These are phyloP conservation scores for Neurospora hispaniola DNA, from an alignment of 495 filamentous ascomycete species.

Conservation along the genomic window DNA sequence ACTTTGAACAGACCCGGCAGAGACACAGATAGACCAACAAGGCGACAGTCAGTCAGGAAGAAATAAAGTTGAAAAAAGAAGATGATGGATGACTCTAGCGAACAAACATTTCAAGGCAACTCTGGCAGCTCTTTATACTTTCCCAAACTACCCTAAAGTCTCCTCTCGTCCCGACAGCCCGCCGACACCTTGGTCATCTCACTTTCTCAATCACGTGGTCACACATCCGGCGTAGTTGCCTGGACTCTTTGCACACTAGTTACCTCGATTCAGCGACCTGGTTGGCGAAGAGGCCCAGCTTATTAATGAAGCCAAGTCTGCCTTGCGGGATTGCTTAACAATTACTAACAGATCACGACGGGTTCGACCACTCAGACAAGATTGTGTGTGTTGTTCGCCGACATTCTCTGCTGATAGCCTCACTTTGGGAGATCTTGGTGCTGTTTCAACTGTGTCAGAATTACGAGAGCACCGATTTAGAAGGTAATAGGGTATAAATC, in stretches of 20 bases:
- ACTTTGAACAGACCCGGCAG: neutral
- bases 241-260: neutral
- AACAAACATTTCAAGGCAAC: too few relatives aligned
- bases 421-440: neutral
- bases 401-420: neutral
- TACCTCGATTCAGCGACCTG: conserved; percentile 6
- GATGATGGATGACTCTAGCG: neutral
- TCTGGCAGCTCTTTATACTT: too few relatives aligned
- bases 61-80: neutral
- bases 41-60: neutral
- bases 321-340: conserved; percentile 8
- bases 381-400: neutral
- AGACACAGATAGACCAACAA: neutral
- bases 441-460: neutral
- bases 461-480: neutral
- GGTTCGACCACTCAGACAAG: neutral
- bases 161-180: neutral
- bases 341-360: neutral
- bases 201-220: conserved; percentile 7
- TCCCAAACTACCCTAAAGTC: neutral
- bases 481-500: conserved; percentile 4
- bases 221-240: conserved; percentile 3
- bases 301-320: conserved; percentile 10
- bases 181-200: neutral
- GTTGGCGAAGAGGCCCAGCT: conserved; percentile 7